A percentile compares a stretch with the other conserved stretches of the same genome.
These are phyloP conservation scores for Sugiyamaella grinbergsii DNA, from an alignment of 1,139 yeast genomes.

Conservation along the genomic window DNA sequence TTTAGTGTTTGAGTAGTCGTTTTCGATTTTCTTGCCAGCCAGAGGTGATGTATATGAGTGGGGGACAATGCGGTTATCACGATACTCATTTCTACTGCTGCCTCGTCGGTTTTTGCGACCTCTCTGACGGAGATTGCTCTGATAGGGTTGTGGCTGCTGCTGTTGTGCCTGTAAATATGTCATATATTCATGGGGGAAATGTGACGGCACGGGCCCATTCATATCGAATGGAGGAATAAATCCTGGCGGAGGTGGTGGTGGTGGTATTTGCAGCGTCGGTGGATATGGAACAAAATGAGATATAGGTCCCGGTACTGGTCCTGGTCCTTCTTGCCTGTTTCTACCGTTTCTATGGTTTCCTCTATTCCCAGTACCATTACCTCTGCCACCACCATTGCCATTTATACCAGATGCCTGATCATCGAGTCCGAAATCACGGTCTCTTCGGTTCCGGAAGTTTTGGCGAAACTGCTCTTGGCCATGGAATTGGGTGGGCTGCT, in stretches of 20 bases:
- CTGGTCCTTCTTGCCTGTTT: not conserved
- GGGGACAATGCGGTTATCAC: not conserved
- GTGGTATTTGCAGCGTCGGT: not conserved
- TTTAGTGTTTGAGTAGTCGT: conserved; percentile 30
- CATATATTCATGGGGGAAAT: conserved; percentile 9
- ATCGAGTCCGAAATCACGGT: conserved; percentile 2
- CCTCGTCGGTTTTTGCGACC: not conserved
- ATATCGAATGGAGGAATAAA: conserved; percentile 29
- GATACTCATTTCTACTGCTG: not conserved
- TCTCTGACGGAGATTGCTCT: not conserved
- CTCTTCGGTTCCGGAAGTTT: conserved; percentile 17
- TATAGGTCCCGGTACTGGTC: not conserved
- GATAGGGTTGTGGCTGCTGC: not conserved
- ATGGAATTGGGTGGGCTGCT: conserved; percentile 13
- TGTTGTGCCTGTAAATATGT: conserved; percentile 10
- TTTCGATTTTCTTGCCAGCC: conserved; percentile 27
- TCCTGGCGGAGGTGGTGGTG: conserved; percentile 24
- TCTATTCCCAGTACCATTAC: no score
- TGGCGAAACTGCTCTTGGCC: conserved; percentile 23
- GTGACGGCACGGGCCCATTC: conserved; percentile 7
- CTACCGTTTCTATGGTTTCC: not conserved
- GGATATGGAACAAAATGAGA: not conserved
- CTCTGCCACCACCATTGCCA: conserved; percentile 1
- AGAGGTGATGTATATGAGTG: conserved; percentile 1
- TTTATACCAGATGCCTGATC: not conserved